Base-by-base conservation (phyloP, 139 green algal genomes). In the Volvox reticuliferus region DNA sequence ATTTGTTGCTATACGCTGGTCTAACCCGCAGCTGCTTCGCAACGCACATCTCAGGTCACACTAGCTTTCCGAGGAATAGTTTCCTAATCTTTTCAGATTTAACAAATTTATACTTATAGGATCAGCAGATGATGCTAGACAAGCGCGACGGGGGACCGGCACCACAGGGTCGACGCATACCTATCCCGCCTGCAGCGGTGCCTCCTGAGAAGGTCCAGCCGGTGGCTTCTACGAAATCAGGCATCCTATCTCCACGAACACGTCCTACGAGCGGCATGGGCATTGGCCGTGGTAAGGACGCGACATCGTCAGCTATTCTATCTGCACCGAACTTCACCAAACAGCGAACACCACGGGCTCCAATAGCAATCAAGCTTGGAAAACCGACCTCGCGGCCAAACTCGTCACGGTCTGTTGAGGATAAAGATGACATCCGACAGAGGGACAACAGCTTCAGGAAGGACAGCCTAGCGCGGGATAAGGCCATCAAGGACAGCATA, bases 391-490 rank as follows among this genome's bases (percentile, higher is more conserved):
- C 69, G 21, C 63, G 65, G 9, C 83, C 36, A 5, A 88, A 71
- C 67, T 50, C 83, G 14, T 69, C 83, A 33, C 83, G 63, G 19
- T 63, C 78, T 26, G 32, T 16, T 26, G 78, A 84, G 16, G 78
- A 84, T 24, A 84, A 86, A 24, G 79, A 86, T 55, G 79, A 86
- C 50, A 55, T 86, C 50, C 79, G 28, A 1, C 50, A 86, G 79
- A 37, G 79, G 21, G 79, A 86, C 79, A 84, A 65, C 78, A n/a
- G 50, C 50, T 28, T 14, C 61, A 37, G 14, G 50, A 86, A 24
- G 50, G 79, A 86, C 44, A 86, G 14, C 79, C 2, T 61, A 55
- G 37, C 16, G 21, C 36, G 78, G 17, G 78, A 84, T 26, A 84
- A 33, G 21, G 78, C 37, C 17, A 30, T 6, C 26, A 86, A 44